phyloP scores from a whole-genome alignment of 2,329 filamentous ascomycete genomes.

The Alternaria gaisen region DNA sequence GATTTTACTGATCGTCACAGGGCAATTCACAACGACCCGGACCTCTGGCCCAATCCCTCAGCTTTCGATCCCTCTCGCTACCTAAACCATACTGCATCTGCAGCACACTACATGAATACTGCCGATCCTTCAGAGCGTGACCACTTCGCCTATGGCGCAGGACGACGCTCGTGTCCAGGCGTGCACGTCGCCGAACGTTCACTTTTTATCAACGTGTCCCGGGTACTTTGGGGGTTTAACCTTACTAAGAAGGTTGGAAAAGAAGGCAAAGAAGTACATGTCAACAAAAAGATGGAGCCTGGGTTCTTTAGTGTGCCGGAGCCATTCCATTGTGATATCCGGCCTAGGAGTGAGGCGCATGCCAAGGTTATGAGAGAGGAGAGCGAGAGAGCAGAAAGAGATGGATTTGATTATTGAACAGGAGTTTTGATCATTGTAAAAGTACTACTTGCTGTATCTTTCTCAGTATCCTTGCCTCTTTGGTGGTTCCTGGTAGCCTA shows the following conservation, averaged over 20 bases:
- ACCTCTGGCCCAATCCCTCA: constrained; percentile 36
- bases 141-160: constrained; percentile 50
- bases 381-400: constrained; percentile 33
- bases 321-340: constrained; percentile 44
- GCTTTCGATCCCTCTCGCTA: constrained; percentile 45
- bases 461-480: constrained; percentile 31
- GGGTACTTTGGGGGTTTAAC: constrained; percentile 49
- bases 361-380: constrained; percentile 34
- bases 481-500: constrained; percentile 39
- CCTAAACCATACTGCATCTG: constrained; percentile 32
- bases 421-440: neutral
- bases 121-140: constrained; percentile 45
- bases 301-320: constrained; percentile 46
- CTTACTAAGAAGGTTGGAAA: constrained; percentile 36
- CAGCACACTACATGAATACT: constrained; percentile 44
- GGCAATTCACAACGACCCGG: constrained; percentile 47
- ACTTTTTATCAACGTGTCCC: constrained; percentile 47
- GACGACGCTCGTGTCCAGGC: constrained; percentile 48
- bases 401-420: constrained; percentile 27
- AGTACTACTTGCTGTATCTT: neutral
- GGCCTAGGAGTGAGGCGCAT: constrained; percentile 33
- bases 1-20: constrained; percentile 12
- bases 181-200: constrained; percentile 50
- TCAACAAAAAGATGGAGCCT: constrained; percentile 39
- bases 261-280: constrained; percentile 36